Evolutionary conservation across 305 asterid species (phyloP).

Genomic region (Fraxinus angustifolia): DNA sequence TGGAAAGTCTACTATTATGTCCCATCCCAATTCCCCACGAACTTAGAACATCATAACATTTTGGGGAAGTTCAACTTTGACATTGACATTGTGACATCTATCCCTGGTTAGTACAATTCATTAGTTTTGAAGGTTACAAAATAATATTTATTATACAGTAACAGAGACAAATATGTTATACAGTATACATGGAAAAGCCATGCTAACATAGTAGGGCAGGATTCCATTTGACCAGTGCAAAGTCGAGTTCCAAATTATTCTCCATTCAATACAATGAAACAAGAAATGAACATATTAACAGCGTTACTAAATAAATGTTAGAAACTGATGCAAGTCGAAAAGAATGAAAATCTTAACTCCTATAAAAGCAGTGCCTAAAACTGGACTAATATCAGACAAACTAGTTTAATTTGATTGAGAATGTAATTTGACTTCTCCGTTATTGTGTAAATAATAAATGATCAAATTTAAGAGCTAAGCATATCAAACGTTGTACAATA

Average conservation of each 20-base stretch:
- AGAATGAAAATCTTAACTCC: background rate
- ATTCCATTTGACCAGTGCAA: background rate
- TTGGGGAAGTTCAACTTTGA: background rate
- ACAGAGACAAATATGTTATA: background rate
- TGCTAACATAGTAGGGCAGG: background rate
- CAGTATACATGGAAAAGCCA: background rate
- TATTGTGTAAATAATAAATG: background rate
- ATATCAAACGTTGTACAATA: conserved; percentile 18
- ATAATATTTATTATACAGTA: background rate
- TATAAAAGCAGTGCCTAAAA: background rate
- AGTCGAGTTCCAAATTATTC: background rate
- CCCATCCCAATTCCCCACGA: background rate
- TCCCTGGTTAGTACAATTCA: background rate
- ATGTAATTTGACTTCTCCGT: background rate
- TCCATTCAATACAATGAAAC: background rate
- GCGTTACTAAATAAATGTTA: background rate
- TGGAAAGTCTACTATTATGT: background rate
- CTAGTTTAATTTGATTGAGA: background rate
- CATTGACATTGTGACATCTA: background rate
- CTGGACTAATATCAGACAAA: background rate
- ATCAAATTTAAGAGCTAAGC: conserved; percentile 3
- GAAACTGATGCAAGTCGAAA: background rate
- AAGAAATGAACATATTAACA: background rate
- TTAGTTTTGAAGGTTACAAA: background rate
- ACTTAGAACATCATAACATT: background rate